Base-by-base conservation (phyloP, 2,329 filamentous ascomycete species). In the Colletotrichum australisinense region DNA sequence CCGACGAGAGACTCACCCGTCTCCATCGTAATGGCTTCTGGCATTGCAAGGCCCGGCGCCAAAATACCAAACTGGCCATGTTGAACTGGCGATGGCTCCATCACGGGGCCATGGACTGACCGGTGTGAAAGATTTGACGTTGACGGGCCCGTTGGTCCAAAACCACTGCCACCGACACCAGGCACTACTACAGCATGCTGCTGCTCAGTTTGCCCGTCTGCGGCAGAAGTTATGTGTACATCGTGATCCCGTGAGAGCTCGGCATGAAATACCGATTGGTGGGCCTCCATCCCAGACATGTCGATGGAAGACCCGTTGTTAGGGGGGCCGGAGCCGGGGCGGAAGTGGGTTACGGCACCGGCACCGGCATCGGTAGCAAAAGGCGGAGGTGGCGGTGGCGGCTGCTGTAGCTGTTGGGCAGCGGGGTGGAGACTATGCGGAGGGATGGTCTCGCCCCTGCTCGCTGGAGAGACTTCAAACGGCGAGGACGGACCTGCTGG, bases 41-140 rank as follows among this genome's bases (percentile, higher is more conserved):
- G 58, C 9, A 72, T 55, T 76, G 78, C 68, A 75, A 78, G 62
- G 63, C 80, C 78, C 69, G 82, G 81, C 7, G 84, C 83, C 72
- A 88, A 78, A 68, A 88, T 83, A 56, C 86, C 85, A 76, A 88
- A 89, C 74, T 86, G 86, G 6, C 83, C 83, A 42, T 79, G 79
- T 49, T 78, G 78, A 79, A 78, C 75, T 70, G 70, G 8, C 28
- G 12, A 22, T 57, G 70, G 24, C 46, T 32, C 35, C 4, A n/a
- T n/a, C 42, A 28, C 22, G 38, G 65, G 22, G 24, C 19, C 42
- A 26, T 68, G 57, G 49, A n/a, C 26, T 24, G 56, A 49, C 52
- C 42, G 56, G 22, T 60, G 38, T n/a, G 56, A 19, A 49, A 49
- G 57, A 24, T 12, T 16, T 8, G 58, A 57, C 38, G 46, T 22